Evolutionary conservation across 441 rosid species (phyloP).

Genomic region (Viola pubescens): DNA sequence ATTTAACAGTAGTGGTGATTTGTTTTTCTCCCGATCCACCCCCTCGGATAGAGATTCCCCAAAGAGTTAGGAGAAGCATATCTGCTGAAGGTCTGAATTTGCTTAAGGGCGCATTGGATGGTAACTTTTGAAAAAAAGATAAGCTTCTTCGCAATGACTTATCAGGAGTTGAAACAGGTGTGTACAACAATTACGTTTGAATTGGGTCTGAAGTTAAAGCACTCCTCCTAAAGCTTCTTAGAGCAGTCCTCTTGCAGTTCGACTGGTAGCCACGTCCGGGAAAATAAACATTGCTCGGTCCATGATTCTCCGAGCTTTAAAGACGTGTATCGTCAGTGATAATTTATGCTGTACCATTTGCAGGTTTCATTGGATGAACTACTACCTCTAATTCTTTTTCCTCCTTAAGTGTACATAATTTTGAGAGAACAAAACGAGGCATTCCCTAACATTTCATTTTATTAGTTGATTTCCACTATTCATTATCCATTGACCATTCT

Average conservation of each 20-base stretch:
- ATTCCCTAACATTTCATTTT: conserved; percentile 6
- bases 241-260: conserved; percentile 5
- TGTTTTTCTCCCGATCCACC: conserved; percentile 85
- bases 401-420: conserved; percentile 28
- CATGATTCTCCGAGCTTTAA: conserved; percentile 24
- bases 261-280: conserved; percentile 12
- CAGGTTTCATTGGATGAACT: conserved; percentile 19
- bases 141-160: too few species aligned
- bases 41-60: conserved; percentile 60
- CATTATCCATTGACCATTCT: too few species aligned
- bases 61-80: conserved; percentile 61
- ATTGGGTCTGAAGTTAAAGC: conserved; percentile 1
- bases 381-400: neutral
- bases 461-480: conserved; percentile 4
- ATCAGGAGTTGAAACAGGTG: neutral
- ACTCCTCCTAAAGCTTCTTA: conserved; percentile 13
- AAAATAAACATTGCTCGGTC: conserved; percentile 9
- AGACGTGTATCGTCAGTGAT: conserved; percentile 22
- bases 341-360: conserved; percentile 26
- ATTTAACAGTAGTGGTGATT: conserved; percentile 62
- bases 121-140: conserved; percentile 32
- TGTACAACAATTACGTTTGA: conserved; percentile 8
- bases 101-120: conserved; percentile 64
- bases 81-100: conserved; percentile 79
- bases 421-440: conserved; percentile 6